Evolutionary conservation across 257 asterid species (phyloP), one percentile per base, ranked within the genome.

Genomic region (Nicotiana knightiana): DNA sequence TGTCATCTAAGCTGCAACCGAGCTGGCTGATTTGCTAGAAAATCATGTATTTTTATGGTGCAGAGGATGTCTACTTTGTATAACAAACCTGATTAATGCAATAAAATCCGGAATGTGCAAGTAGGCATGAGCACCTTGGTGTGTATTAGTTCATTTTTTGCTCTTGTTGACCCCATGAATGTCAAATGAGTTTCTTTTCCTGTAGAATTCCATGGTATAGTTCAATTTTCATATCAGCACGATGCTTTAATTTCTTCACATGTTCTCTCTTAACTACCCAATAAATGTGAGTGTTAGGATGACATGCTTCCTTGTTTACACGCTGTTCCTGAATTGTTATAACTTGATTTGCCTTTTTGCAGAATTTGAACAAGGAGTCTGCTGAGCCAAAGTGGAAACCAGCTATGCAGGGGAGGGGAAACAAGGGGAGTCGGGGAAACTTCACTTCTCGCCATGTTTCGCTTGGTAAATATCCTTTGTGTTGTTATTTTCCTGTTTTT

Each of bases 311-410:
- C 54, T 18, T 37, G 57, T 37, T 28, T 51, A 39, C 5, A 26
- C 26, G 18, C 62, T 62, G 28, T 5, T 63, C 48, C 61, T 37
- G 54, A 76, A 76, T 30, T 11, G n/a, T 46, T 18, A 54, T n/a
- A 24, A 17, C 54, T 59, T 48, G 32, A 59, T 54, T 82, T 64
- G 35, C 18, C 61, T 70, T 64, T 86, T 55, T 86, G 82, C 93
- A 93, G 97, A 88, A 84, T 89, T 76, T 61, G 84, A 90, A 57
- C 48, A 93, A 90, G 91, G 97, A 93, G 87, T 85, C 90, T 58
- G 83, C 86, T 6, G 96, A 93, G 33, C 62, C 85, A 53, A 91
- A 88, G 86, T 88, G 93, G 94, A 93, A 91, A 86, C 90, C 94
- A 33, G 92, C 91, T 67, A 81, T 86, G 85, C 97, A 88, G 87